These are phyloP conservation scores for Hemisphaericaspora xylofermentans DNA, from an alignment of 1,139 yeast species.

Conservation along the genomic window DNA sequence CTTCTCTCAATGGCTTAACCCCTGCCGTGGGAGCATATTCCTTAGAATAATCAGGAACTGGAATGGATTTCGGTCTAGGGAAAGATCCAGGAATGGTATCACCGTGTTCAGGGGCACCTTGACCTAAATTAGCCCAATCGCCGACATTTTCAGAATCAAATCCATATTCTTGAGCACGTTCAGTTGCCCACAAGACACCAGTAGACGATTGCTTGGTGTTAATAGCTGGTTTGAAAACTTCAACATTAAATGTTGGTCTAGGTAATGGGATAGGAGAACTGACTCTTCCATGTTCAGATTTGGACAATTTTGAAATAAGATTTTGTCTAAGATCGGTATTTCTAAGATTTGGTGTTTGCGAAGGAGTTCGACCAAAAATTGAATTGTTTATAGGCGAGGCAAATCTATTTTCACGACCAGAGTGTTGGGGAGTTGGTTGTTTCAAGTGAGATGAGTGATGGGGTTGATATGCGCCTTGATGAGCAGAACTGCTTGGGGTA, in stretches of 20 bases:
- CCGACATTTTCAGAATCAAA: constrained; percentile 47
- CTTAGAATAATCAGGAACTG: constrained; percentile 52
- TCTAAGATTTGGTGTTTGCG: constrained; percentile 14
- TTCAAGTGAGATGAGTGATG: constrained; percentile 1
- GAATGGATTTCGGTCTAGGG: constrained; percentile 52
- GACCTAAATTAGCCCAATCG: constrained; percentile 67
- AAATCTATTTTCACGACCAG: constrained; percentile 17
- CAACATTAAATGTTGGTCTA: constrained; percentile 44
- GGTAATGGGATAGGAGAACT: constrained; percentile 55
- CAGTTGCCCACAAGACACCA: constrained; percentile 71
- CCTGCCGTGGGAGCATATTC: constrained; percentile 72
- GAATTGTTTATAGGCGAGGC: constrained; percentile 6
- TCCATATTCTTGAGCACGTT: constrained; percentile 63
- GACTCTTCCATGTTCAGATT: constrained; percentile 37
- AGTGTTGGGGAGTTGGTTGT: constrained; percentile 14
- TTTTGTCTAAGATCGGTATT: constrained; percentile 18
- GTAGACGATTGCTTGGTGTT: constrained; percentile 64
- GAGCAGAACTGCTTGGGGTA: background rate
- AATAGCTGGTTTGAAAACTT: constrained; percentile 58
- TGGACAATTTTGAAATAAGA: constrained; percentile 32
- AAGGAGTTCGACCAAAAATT: constrained; percentile 13
- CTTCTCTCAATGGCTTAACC: constrained; percentile 54
- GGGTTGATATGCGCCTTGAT: background rate
- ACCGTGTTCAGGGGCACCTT: constrained; percentile 72
- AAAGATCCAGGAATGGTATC: constrained; percentile 62